Evolutionary conservation across 129 eudicot species (phyloP).

Genomic region (Tagetes erecta): DNA sequence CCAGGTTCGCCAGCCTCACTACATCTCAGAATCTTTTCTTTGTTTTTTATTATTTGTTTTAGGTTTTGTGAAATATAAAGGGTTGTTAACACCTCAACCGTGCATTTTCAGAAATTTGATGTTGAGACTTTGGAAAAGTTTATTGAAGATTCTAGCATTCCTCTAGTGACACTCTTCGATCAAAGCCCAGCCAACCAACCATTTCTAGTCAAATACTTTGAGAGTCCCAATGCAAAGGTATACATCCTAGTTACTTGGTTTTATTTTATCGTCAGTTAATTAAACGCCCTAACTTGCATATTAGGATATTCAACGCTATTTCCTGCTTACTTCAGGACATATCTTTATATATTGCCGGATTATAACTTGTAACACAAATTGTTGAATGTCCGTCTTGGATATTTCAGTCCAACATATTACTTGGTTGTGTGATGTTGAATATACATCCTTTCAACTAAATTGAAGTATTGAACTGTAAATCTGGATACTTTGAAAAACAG

Average conservation of each 20-base stretch:
- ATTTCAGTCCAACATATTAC: too few relatives aligned
- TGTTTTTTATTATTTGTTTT: neutral
- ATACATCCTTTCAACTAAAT: neutral
- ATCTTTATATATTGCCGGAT: neutral
- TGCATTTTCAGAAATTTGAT: slow-evolving; percentile 53
- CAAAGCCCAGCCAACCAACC: slow-evolving; percentile 59
- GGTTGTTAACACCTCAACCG: slow-evolving; percentile 14
- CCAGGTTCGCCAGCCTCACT: slow-evolving; percentile 42
- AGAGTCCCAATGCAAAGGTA: slow-evolving; percentile 61
- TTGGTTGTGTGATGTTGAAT: neutral
- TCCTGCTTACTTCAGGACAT: neutral
- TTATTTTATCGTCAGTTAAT: neutral
- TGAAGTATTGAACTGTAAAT: neutral
- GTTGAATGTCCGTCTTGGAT: too few relatives aligned
- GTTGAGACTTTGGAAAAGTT: slow-evolving; percentile 78
- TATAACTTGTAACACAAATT: too few relatives aligned
- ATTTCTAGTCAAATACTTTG: slow-evolving; percentile 54
- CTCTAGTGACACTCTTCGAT: slow-evolving; percentile 54
- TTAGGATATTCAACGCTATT: neutral
- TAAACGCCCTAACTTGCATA: neutral
- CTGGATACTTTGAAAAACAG: neutral
- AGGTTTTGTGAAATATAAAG: neutral
- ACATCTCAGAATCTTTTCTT: neutral
- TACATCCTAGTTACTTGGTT: neutral
- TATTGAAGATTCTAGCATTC: slow-evolving; percentile 52